phyloP scores from a whole-genome alignment of 495 filamentous ascomycete genomes.

The Pyronema omphalodes region DNA sequence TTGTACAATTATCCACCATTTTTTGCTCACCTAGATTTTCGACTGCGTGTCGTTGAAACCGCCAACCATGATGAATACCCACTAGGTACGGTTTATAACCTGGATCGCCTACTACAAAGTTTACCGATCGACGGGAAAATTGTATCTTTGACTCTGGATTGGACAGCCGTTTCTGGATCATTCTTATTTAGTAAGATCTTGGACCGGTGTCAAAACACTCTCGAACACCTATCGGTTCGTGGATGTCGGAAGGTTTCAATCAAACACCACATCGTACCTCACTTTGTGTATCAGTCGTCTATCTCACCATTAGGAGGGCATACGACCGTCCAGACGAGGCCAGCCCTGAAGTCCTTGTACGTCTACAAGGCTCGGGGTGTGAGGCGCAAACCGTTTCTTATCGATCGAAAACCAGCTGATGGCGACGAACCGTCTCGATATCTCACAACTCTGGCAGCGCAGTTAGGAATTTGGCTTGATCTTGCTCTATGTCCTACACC shows the following conservation, averaged over 20 bases:
- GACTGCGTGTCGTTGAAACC: constrained; percentile 17
- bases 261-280: constrained; percentile 25
- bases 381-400: constrained; percentile 22
- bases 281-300: constrained; percentile 22
- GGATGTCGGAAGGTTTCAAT: constrained; percentile 24
- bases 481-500: constrained; percentile 24
- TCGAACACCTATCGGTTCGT: constrained; percentile 23
- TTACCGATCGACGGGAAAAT: constrained; percentile 21
- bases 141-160: constrained; percentile 22
- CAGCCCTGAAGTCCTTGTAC: constrained; percentile 22
- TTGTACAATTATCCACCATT: constrained; percentile 20
- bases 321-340: constrained; percentile 7
- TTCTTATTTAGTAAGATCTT: constrained; percentile 23
- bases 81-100: constrained; percentile 23
- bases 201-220: constrained; percentile 20
- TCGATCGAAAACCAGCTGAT: constrained; percentile 23
- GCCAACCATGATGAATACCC: constrained; percentile 21
- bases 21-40: constrained; percentile 23
- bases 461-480: constrained; percentile 23
- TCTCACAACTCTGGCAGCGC: constrained; percentile 21
- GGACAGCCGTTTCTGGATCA: constrained; percentile 23
- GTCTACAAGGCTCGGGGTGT: constrained; percentile 24
- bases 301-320: constrained; percentile 11
- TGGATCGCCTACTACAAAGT: constrained; percentile 19
- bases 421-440: constrained; percentile 24